phyloP scores from a whole-genome alignment of 495 filamentous ascomycete genomes.

The Hypoxylon cercidicola region DNA sequence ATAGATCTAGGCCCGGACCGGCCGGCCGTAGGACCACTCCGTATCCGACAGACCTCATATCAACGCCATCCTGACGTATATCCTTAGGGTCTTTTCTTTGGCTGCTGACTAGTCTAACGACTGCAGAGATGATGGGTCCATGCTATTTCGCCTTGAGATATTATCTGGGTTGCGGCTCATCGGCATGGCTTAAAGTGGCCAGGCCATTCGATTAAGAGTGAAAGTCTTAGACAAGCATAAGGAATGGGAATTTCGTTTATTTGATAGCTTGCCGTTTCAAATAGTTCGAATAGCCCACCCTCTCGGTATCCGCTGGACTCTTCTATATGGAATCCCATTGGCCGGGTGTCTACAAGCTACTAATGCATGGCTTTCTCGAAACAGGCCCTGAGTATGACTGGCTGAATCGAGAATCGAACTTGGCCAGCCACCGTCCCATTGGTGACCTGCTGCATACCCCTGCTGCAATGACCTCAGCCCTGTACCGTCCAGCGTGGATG shows the following conservation, averaged over 20 bases:
- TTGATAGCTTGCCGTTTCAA: too few species aligned
- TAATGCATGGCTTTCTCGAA: too few species aligned
- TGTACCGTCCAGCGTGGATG: too few species aligned
- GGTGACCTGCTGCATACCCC: too few species aligned
- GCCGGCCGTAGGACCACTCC: not conserved
- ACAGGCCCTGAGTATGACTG: too few species aligned
- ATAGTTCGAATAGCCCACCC: too few species aligned
- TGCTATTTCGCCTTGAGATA: not conserved
- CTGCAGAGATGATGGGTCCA: not conserved
- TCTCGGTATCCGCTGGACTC: too few species aligned
- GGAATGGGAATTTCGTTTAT: not conserved
- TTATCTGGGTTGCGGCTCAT: constrained; percentile 5
- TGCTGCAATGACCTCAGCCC: too few species aligned
- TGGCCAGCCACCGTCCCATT: too few species aligned
- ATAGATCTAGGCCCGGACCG: not conserved
- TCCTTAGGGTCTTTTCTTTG: not conserved
- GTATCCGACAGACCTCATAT: not conserved
- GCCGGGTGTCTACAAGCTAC: too few species aligned
- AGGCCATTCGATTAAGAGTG: not conserved
- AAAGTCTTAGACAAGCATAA: constrained; percentile 5
- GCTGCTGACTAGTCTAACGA: not conserved
- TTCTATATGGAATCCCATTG: too few species aligned
- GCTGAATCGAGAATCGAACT: too few species aligned
- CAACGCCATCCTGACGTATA: not conserved
- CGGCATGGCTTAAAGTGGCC: not conserved